Evolutionary conservation across 2,329 filamentous ascomycete genomes (phyloP), one percentile per base, ranked within the genome.

Genomic region (Teratosphaeria viscida): DNA sequence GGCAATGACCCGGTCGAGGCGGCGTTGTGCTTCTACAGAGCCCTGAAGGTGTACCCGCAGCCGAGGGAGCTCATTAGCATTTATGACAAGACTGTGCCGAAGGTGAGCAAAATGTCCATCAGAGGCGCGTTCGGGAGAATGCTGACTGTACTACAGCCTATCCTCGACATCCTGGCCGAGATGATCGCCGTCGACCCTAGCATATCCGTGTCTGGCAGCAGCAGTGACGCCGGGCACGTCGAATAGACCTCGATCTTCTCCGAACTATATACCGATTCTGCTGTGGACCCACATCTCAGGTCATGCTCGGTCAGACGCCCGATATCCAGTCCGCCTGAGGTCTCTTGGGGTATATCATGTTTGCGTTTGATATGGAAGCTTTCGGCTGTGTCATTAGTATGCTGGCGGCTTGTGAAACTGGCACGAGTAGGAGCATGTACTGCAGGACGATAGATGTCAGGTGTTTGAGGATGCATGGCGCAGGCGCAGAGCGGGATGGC

Each of bases 31-130:
- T 99, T 99, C 79, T 99, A 97, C 84, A 95, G 92, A 82, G 94
- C 92, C 53, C 84, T 99, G 67, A 99, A 99, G 83, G 94, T 97
- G 68, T 99, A 99, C 78, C 94, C 94, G 57, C 88, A 90, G 70
- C 94, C 92, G 12, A 84, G 87, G 69, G 94, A 97, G 72, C 81
- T 99, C 69, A 96, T 99, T 74, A 84, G 84, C 70, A 96, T 99
- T 76, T 99, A 99, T 77, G 94, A 99, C 77, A 96, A 95, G 84
- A 97, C 94, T 35, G 92, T 97, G 54, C 88, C 92, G 68, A 96
- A 96, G 88, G 92, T 90, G 76, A 61, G 73, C 26, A n/a, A 26
- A n/a, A 55, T 11, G 27, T 6, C 11, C 55, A 43, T 11, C 7
- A 54, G 43, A 49, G n/a, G 5, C 16, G 27, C 11, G 14, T 27